Percentiles rank a stretch among this genome's conserved stretches.
phyloP scores from a whole-genome alignment of 2,329 filamentous ascomycete genomes.

The Lasiodiplodia hormozganensis region DNA sequence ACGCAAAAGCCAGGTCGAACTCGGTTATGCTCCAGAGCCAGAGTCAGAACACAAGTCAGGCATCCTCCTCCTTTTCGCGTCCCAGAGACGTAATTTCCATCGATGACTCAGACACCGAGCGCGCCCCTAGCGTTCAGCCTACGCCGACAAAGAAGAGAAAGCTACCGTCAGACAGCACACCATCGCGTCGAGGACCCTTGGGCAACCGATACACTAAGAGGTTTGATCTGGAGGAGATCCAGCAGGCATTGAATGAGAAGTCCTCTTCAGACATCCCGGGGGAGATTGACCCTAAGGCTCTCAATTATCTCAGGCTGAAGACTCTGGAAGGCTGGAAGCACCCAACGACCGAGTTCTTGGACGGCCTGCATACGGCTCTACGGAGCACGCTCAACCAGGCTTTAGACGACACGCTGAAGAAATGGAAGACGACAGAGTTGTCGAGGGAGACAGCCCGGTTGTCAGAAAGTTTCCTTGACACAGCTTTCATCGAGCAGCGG shows the following conservation, averaged over 20 bases:
- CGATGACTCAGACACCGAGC: slow-evolving; percentile 33
- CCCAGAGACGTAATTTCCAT: slow-evolving; percentile 32
- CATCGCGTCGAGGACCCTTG: neutral
- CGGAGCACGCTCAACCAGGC: slow-evolving; percentile 32
- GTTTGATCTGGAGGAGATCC: slow-evolving; percentile 43
- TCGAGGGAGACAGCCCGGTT: slow-evolving; percentile 36
- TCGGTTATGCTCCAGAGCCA: neutral
- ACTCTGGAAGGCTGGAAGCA: slow-evolving; percentile 41
- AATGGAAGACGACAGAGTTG: slow-evolving; percentile 42
- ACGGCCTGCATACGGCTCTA: slow-evolving; percentile 33
- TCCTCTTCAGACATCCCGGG: slow-evolving; percentile 42
- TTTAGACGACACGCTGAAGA: slow-evolving; percentile 40
- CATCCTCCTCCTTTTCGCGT: neutral
- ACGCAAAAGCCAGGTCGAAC: neutral
- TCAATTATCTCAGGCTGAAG: slow-evolving; percentile 40
- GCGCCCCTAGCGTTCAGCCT: neutral
- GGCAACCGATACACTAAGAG: slow-evolving; percentile 5
- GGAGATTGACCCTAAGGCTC: slow-evolving; percentile 44
- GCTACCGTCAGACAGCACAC: slow-evolving; percentile 22
- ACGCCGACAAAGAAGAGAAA: slow-evolving; percentile 42
- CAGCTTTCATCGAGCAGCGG: slow-evolving; percentile 39
- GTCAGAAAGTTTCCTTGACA: slow-evolving; percentile 37
- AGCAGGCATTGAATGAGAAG: slow-evolving; percentile 35
- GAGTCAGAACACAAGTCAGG: neutral
- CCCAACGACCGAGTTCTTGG: slow-evolving; percentile 40